Conservation (phyloP, 768 basidiomycete genomes). For the Saitozyma podzolica region DNA sequence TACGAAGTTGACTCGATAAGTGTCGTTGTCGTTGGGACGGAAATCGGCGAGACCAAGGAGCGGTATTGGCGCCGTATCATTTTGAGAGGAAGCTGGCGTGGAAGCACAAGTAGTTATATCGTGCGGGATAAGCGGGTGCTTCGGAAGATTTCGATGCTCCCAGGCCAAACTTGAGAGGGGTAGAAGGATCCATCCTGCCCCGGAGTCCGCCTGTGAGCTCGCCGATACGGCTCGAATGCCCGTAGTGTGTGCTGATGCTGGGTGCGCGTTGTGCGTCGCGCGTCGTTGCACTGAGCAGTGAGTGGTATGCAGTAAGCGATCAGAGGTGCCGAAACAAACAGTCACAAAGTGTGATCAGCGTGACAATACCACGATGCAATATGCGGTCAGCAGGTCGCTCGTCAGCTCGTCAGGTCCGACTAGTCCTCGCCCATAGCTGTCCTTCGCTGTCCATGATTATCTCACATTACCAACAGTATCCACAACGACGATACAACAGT, state of each 20-base stretch:
- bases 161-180: not conserved
- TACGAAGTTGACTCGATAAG: no score
- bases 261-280: not conserved
- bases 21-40: no score
- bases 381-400: no score
- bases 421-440: no score
- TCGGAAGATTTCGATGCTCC: no score
- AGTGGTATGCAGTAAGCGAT: no score
- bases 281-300: not conserved
- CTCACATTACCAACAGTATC: not conserved
- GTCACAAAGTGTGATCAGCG: no score
- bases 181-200: not conserved
- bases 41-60: not conserved
- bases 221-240: not conserved
- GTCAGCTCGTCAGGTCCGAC: no score
- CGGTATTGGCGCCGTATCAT: not conserved
- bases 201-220: not conserved
- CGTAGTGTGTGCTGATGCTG: not conserved
- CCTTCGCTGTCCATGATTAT: no score
- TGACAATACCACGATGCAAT: no score
- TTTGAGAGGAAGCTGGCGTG: not conserved
- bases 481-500: not conserved
- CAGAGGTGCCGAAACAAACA: no score
- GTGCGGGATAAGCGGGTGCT: not conserved
- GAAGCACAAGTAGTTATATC: not conserved